Evolutionary conservation across 169 alveolate genomes (phyloP), one percentile per base, ranked within the genome.

Genomic region (Fabrea salina): DNA sequence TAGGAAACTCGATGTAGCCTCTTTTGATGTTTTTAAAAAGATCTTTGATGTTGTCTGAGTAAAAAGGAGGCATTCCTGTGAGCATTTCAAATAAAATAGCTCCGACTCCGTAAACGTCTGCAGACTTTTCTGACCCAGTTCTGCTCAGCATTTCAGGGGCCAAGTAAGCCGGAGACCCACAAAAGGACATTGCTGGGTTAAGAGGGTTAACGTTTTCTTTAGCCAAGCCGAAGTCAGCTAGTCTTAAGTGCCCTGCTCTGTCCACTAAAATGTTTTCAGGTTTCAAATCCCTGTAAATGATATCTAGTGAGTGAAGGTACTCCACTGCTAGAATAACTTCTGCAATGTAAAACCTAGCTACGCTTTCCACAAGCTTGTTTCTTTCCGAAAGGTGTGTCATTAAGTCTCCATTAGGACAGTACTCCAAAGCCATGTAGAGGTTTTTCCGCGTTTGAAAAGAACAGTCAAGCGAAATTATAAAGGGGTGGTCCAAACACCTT

Each of bases 111-210:
- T 87, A 88, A 82, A 85, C 86, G 33, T 88, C 93, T 25, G 85
- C 79, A 32, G 79, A 68, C 44, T 68, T 68, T 27, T 68, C 78
- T n/a, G 78, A 68, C 44, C 78, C 78, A 13, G 78, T 40, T 44
- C 44, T 68, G 7, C 44, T n/a, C 11, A 94, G 61, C 22, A 91
- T 88, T 75, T 93, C 97, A 7, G 97, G 97, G n/a, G 97, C 93
- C 22, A 91, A 79, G 82, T 94, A 94, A 39, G 93, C 97, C 32
- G 95, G 91, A 11, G 96, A 87, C 6, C 97, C 97, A 76, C 97
- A 93, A 50, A 93, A 86, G 54, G 92, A 83, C 79, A 86, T 71
- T 13, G 96, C 89, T 32, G 87, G 87, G 19, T 78, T 66, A 7
- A 83, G 35, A 7, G 87, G 90, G 37, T 51, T 83, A 4, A 86